Evolutionary conservation across 1,284 basidiomycete species (phyloP).

Genomic region (Butyriboletus regius): DNA sequence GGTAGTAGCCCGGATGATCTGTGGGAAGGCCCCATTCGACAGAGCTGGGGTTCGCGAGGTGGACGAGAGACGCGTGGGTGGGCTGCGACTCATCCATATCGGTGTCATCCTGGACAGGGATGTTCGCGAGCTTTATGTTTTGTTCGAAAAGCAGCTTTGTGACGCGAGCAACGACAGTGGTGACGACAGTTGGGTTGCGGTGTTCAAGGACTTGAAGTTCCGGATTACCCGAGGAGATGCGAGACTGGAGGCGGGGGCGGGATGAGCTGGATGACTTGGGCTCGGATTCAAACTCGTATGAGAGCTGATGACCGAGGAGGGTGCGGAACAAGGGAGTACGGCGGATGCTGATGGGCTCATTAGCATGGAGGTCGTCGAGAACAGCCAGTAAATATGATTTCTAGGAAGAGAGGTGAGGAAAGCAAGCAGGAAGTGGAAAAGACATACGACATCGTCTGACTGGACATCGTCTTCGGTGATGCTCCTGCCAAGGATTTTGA

Average conservation of each 20-base stretch:
- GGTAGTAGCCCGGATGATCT: conserved; percentile 34
- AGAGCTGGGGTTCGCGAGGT: conserved; percentile 41
- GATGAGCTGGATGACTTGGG: conserved; percentile 12
- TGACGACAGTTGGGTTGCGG: conserved; percentile 43
- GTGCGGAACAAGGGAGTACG: conserved; percentile 33
- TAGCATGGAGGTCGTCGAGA: conserved; percentile 33
- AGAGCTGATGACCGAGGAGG: conserved; percentile 23
- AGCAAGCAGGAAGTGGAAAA: neutral
- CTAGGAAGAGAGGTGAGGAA: conserved; percentile 21
- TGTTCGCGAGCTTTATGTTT: conserved; percentile 36
- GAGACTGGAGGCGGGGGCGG: conserved; percentile 14
- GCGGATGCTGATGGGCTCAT: conserved; percentile 29
- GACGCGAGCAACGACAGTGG: conserved; percentile 43
- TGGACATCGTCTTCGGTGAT: conserved; percentile 37
- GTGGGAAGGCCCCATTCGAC: conserved; percentile 44
- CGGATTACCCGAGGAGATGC: conserved; percentile 10
- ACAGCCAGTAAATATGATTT: conserved; percentile 35
- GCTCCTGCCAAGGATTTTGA: conserved; percentile 30
- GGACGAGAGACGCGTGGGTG: conserved; percentile 28
- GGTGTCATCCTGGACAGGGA: conserved; percentile 19
- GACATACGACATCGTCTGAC: conserved; percentile 39
- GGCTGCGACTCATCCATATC: conserved; percentile 24
- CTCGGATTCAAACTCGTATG: conserved; percentile 18
- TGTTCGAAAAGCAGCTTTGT: conserved; percentile 45
- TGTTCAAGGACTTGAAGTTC: conserved; percentile 39